phyloP scores from a whole-genome alignment of 1,139 yeast genomes.

The Diutina catenulata region DNA sequence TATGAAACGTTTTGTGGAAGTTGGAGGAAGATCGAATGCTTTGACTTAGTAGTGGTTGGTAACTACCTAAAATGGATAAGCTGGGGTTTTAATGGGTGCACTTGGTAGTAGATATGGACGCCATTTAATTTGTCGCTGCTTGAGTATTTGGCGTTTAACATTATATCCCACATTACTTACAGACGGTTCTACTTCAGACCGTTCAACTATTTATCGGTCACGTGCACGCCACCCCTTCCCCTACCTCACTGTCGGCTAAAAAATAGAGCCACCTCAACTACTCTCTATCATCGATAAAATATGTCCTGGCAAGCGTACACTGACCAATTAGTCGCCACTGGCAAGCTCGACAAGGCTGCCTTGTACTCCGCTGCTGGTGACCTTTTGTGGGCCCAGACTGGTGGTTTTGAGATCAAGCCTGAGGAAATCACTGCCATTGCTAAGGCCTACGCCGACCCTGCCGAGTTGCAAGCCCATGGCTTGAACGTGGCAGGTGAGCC shows the following conservation, averaged over 20 bases:
- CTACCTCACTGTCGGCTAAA: background rate
- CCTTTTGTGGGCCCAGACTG: slow-evolving; percentile 84
- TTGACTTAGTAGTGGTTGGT: too few relatives aligned
- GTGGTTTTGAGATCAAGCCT: slow-evolving; percentile 54
- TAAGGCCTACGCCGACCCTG: slow-evolving; percentile 69
- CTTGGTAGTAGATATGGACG: too few relatives aligned
- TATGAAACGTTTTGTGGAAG: too few relatives aligned
- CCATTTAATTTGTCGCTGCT: too few relatives aligned
- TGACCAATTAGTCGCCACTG: slow-evolving; percentile 78
- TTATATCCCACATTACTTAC: too few relatives aligned
- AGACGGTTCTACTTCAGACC: too few relatives aligned
- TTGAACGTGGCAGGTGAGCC: slow-evolving; percentile 77
- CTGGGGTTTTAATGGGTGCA: too few relatives aligned
- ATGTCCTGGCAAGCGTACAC: slow-evolving; percentile 71
- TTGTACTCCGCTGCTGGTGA: slow-evolving; percentile 92
- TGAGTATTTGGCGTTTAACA: too few relatives aligned
- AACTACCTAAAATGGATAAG: too few relatives aligned
- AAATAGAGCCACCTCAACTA: slow-evolving; percentile 3
- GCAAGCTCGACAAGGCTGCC: slow-evolving; percentile 85
- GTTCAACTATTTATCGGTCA: background rate
- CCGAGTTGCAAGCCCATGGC: slow-evolving; percentile 72
- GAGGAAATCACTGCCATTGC: slow-evolving; percentile 68
- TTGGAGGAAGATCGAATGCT: too few relatives aligned
- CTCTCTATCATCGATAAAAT: background rate
- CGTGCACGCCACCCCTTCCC: background rate